phyloP scores from a whole-genome alignment of 2,329 filamentous ascomycete genomes.

The Gaeumannomyces sp. region DNA sequence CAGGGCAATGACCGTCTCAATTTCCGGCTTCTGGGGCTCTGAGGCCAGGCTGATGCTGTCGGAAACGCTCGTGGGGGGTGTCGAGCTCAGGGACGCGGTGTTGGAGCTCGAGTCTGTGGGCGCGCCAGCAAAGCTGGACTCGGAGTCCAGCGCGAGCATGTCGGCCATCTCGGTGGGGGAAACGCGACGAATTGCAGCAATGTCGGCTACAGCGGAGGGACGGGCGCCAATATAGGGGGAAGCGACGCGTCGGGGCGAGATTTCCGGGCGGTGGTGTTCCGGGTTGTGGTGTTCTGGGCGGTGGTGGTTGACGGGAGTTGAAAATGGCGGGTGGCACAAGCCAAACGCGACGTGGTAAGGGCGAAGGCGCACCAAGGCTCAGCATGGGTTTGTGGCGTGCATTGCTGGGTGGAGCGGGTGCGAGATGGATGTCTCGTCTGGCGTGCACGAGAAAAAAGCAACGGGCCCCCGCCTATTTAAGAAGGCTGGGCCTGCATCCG shows the following conservation, averaged over 20 bases:
- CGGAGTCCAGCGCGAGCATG: constrained; percentile 13
- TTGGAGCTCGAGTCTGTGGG: constrained; percentile 25
- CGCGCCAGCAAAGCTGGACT: constrained; percentile 23
- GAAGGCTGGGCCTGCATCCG: neutral
- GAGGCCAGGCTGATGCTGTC: constrained; percentile 27
- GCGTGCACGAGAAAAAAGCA: neutral
- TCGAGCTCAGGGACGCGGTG: constrained; percentile 23
- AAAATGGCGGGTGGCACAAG: constrained; percentile 4
- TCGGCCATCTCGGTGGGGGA: constrained; percentile 8
- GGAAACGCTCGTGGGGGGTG: constrained; percentile 26
- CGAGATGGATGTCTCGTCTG: neutral
- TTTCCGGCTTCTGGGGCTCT: constrained; percentile 20
- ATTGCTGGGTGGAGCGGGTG: neutral
- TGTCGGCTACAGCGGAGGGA: neutral
- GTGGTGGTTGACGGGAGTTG: neutral
- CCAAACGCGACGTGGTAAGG: constrained; percentile 8
- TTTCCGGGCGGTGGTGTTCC: neutral
- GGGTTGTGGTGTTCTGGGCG: neutral
- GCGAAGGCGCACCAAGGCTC: neutral
- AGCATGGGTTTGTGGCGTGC: neutral
- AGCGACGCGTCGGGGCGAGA: constrained; percentile 4
- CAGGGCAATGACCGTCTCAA: constrained; percentile 8
- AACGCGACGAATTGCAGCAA: neutral
- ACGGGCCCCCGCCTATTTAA: neutral
- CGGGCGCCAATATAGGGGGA: neutral